phyloP scores from a whole-genome alignment of 2,329 filamentous ascomycete species.

The Cryphonectria japonica region DNA sequence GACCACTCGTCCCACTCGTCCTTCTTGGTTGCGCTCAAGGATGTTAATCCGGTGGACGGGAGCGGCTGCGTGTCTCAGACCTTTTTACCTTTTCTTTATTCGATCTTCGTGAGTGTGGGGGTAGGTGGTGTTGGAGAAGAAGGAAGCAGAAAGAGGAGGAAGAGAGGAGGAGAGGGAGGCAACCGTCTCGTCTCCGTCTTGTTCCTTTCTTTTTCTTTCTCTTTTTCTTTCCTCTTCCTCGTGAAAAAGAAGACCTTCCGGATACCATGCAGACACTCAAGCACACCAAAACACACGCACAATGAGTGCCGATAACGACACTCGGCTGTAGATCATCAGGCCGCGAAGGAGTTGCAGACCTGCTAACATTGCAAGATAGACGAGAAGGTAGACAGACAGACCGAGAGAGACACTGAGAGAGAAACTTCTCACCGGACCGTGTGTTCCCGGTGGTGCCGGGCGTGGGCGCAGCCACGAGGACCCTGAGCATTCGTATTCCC shows the following conservation, averaged over 20 bases:
- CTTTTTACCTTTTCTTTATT: not conserved
- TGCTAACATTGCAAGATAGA: not conserved
- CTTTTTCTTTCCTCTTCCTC: too few species aligned
- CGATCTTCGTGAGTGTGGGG: not conserved
- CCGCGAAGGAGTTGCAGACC: too few species aligned
- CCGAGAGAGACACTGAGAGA: too few species aligned
- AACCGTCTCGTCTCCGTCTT: too few species aligned
- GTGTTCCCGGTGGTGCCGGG: not conserved
- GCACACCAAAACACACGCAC: not conserved
- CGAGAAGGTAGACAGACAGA: not conserved
- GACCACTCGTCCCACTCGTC: too few species aligned
- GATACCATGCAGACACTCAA: not conserved
- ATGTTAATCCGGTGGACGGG: not conserved
- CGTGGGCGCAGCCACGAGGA: not conserved
- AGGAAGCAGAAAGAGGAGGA: not conserved
- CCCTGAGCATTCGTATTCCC: not conserved
- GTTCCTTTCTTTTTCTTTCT: not conserved
- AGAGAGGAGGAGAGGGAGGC: not conserved
- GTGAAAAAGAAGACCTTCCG: not conserved
- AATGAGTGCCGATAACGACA: not conserved
- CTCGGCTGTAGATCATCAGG: not conserved
- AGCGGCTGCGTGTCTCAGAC: not conserved
- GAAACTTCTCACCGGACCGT: not conserved
- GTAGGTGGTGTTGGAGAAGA: not conserved
- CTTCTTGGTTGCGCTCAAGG: not conserved